Conservation (phyloP, 164 flowering plant species). For the Berberis thunbergii region DNA sequence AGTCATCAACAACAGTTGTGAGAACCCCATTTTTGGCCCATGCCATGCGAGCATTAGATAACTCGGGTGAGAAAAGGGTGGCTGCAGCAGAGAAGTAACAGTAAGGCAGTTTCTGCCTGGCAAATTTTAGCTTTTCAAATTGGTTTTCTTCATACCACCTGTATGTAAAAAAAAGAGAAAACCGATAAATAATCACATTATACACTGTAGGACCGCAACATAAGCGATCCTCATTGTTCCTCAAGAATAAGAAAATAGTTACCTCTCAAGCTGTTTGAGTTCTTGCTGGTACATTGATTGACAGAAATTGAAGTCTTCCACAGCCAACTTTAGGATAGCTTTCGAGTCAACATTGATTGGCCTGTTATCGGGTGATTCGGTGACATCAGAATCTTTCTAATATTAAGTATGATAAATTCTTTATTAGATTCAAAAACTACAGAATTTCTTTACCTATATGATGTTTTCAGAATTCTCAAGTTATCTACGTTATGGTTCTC, state of each 20-base stretch:
- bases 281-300: conserved; percentile 42
- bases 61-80: conserved; percentile 19
- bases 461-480: conserved; percentile 14
- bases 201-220: neutral
- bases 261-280: conserved; percentile 51
- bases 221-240: neutral
- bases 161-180: neutral
- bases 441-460: conserved; percentile 19
- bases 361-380: conserved; percentile 17
- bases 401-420: no score
- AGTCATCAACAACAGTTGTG: conserved; percentile 67
- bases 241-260: neutral
- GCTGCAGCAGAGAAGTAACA: conserved; percentile 62
- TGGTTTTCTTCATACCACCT: conserved; percentile 8
- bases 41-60: conserved; percentile 54
- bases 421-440: no score
- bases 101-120: neutral
- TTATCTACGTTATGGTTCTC: conserved; percentile 22
- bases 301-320: conserved; percentile 47
- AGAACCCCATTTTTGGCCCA: conserved; percentile 65
- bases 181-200: neutral
- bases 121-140: conserved; percentile 9
- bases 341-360: conserved; percentile 26
- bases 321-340: conserved; percentile 37
- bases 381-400: neutral